Conservation (phyloP, 805 yeast genomes). For the Spathaspora sp. region DNA sequence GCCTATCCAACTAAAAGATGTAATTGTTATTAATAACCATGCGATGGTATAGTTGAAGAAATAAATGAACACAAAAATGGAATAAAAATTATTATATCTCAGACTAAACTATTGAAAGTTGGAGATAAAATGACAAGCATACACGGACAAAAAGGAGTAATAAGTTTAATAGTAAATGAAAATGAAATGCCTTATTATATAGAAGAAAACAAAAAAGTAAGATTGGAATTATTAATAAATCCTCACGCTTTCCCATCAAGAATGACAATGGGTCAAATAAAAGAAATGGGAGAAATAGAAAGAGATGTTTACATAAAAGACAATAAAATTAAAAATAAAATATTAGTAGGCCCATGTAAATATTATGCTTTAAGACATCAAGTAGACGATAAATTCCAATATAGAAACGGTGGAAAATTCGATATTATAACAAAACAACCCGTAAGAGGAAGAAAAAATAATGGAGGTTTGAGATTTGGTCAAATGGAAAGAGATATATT, state of each 20-base stretch:
- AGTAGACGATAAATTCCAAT: slow-evolving; percentile 4
- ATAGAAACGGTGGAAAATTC: not conserved
- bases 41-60: too few relatives aligned
- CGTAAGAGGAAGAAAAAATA: too few relatives aligned
- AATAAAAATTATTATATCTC: too few relatives aligned
- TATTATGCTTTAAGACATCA: slow-evolving; percentile 4
- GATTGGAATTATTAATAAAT: not conserved
- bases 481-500: slow-evolving; percentile 2
- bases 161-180: not conserved
- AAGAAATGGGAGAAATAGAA: not conserved
- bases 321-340: not conserved
- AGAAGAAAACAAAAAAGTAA: not conserved
- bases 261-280: slow-evolving; percentile 2
- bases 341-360: not conserved
- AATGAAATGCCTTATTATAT: not conserved
- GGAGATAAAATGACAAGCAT: slow-evolving; percentile 1
- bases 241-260: slow-evolving; percentile 1
- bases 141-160: slow-evolving; percentile 1
- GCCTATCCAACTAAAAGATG: not conserved
- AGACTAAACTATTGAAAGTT: too few relatives aligned
- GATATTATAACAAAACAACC: slow-evolving; percentile 2
- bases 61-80: too few relatives aligned
- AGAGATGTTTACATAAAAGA: not conserved
- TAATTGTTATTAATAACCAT: not conserved
- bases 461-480: not conserved